Percentiles rank a stretch among this genome's conserved stretches.
Conservation (phyloP, 2,329 filamentous ascomycete genomes). For the Xenosphaeropsis pyriputrescens region DNA sequence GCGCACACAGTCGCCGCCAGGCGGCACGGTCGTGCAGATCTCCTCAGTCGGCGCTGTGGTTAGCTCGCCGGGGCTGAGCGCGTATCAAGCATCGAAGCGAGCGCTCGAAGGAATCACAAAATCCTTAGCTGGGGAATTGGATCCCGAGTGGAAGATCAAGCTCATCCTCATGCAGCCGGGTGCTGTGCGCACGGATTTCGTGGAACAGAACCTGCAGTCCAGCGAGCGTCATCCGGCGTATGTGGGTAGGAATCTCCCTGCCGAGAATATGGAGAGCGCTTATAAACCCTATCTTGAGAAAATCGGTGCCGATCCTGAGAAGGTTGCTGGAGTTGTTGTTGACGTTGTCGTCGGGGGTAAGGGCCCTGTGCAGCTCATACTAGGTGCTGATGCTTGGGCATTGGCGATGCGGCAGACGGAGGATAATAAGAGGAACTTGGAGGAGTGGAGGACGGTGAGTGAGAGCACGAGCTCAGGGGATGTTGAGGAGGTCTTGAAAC, state of each 20-base stretch:
- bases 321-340: background rate
- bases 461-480: background rate
- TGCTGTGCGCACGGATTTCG: slow-evolving; percentile 2
- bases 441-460: background rate
- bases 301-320: background rate
- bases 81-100: slow-evolving; percentile 24
- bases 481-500: background rate
- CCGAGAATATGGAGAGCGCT: background rate
- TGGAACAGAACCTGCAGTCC: background rate
- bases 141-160: slow-evolving; percentile 20
- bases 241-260: background rate
- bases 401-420: background rate
- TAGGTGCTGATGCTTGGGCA: background rate
- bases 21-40: slow-evolving; percentile 23
- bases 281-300: background rate
- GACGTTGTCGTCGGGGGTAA: background rate
- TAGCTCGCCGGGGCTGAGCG: slow-evolving; percentile 17
- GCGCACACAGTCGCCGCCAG: slow-evolving; percentile 14
- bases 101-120: slow-evolving; percentile 22
- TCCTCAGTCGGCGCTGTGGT: slow-evolving; percentile 22
- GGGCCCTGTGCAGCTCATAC: background rate
- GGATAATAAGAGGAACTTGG: background rate
- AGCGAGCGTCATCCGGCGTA: background rate
- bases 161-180: slow-evolving; percentile 23
- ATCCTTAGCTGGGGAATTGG: slow-evolving; percentile 17